Conservation (phyloP, 768 basidiomycete species). For the Russula foetens region DNA sequence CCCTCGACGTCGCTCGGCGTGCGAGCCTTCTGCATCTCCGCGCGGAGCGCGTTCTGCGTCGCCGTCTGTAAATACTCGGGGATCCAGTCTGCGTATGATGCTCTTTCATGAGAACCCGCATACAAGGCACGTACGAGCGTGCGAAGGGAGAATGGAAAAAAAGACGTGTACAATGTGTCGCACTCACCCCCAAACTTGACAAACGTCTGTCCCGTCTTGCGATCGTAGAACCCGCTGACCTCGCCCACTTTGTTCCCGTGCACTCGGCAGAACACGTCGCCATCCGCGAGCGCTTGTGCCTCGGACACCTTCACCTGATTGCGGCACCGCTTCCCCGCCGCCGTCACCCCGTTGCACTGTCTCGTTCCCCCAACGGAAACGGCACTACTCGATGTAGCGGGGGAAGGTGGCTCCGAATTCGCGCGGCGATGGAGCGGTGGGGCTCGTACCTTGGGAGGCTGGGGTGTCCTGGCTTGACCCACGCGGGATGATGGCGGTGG, state of each 20-base stretch:
- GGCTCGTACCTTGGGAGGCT: not conserved
- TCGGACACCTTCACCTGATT: slow-evolving; percentile 38
- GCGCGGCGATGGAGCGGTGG: slow-evolving; percentile 4
- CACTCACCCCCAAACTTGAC: slow-evolving; percentile 48
- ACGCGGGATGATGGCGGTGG: not conserved
- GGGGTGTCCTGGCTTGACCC: slow-evolving; percentile 9
- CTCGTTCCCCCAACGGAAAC: slow-evolving; percentile 15
- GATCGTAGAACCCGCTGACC: slow-evolving; percentile 51
- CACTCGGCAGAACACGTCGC: slow-evolving; percentile 50
- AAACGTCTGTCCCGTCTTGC: slow-evolving; percentile 38
- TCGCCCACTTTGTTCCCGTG: slow-evolving; percentile 49
- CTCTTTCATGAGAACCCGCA: not conserved
- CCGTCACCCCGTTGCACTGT: slow-evolving; percentile 62
- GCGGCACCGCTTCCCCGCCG: slow-evolving; percentile 52
- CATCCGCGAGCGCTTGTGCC: slow-evolving; percentile 26
- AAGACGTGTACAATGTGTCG: not conserved
- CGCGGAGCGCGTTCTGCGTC: slow-evolving; percentile 49
- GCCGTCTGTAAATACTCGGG: slow-evolving; percentile 52
- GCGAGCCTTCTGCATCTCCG: slow-evolving; percentile 46
- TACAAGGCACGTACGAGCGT: not conserved
- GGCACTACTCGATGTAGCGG: slow-evolving; percentile 20
- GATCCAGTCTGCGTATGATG: slow-evolving; percentile 50
- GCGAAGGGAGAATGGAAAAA: not conserved
- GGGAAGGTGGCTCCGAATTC: slow-evolving; percentile 19
- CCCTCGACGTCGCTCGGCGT: slow-evolving; percentile 56